Evolutionary conservation across 2,329 filamentous ascomycete species (phyloP).

Genomic region (Cercospora janseana): DNA sequence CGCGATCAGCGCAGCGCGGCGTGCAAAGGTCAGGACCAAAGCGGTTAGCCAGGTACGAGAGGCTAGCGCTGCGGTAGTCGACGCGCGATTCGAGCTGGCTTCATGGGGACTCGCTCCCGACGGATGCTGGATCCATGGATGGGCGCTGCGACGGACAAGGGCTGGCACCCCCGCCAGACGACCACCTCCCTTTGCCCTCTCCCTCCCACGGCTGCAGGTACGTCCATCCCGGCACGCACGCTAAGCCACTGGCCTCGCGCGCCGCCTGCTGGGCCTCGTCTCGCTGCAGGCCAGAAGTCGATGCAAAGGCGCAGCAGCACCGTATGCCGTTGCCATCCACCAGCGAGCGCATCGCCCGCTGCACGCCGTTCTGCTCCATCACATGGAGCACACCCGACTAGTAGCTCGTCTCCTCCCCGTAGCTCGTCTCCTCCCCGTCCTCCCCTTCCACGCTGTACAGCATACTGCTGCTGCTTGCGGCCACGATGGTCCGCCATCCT

Average conservation of each 20-base stretch:
- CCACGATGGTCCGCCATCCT: conserved; percentile 1
- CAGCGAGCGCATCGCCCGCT: too few relatives aligned
- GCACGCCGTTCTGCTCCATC: background rate
- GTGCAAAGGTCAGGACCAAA: conserved; percentile 23
- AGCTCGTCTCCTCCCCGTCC: too few relatives aligned
- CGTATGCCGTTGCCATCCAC: background rate
- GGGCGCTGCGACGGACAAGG: conserved; percentile 14
- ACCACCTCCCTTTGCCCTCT: too few relatives aligned
- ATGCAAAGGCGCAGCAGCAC: conserved; percentile 9
- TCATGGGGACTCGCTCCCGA: conserved; percentile 31
- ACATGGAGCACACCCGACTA: background rate
- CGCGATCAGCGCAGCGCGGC: conserved; percentile 32
- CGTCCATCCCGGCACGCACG: conserved; percentile 19
- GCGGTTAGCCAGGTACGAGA: conserved; percentile 32
- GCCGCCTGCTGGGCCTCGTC: conserved; percentile 16
- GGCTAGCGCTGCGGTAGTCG: conserved; percentile 26
- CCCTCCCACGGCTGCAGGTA: conserved; percentile 20
- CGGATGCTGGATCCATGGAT: conserved; percentile 28
- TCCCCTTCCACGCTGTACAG: too few relatives aligned
- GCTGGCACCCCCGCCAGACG: conserved; percentile 8
- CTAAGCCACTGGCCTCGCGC: conserved; percentile 11
- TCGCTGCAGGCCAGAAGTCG: conserved; percentile 19
- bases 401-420: too few relatives aligned
- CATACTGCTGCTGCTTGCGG: too few relatives aligned
- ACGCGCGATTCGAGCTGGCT: conserved; percentile 30